Evolutionary conservation across 1,284 basidiomycete species (phyloP), one percentile per base, ranked within the genome.

Genomic region (Salmacisia buchloeana): DNA sequence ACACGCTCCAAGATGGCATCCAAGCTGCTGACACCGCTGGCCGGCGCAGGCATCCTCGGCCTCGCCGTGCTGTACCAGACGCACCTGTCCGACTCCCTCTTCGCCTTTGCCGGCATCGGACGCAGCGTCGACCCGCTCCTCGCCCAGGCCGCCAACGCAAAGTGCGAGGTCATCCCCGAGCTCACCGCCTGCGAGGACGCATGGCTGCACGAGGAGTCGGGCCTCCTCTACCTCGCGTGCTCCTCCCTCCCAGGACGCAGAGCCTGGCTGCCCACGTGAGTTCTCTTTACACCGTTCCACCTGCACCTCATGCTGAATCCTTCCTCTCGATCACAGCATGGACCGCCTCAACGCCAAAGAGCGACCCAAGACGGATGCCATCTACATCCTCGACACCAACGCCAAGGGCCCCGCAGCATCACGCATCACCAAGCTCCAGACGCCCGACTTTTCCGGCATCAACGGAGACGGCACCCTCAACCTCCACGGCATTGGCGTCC

Each of bases 401-500:
- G 83, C 87, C 46, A 66, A 71, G 64, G 84, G 85, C 18, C 59
- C 67, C 3, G 49, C 60, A 21, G 83, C 85, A 5, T 81, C 79
- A 31, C 70, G 75, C 62, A 79, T 86, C 45, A 85, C 81, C 12
- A 84, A 81, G 35, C 82, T 89, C 56, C 69, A 77, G 9, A 75
- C 86, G 7, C 67, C 76, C 3, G 81, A 81, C 33, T 84, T 83
- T 72, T 72, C 80, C 13, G 63, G 74, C 29, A 62, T 67, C 18
- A 81, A 82, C 9, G 85, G 84, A 34, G 61, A 64, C 1, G 80
- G 58, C 18, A 65, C 71, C 34, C 64, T 89, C 46, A 85, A 85
- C 35, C 71, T 87, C 15, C 88, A 89, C 69, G 89, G 88, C 13
- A 85, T 91, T 84, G 88, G 88, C 63, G 84, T 89, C 23, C 66